These are phyloP conservation scores for Ocimum tenuiflorum DNA, from an alignment of 257 asterid species.

Conservation along the genomic window DNA sequence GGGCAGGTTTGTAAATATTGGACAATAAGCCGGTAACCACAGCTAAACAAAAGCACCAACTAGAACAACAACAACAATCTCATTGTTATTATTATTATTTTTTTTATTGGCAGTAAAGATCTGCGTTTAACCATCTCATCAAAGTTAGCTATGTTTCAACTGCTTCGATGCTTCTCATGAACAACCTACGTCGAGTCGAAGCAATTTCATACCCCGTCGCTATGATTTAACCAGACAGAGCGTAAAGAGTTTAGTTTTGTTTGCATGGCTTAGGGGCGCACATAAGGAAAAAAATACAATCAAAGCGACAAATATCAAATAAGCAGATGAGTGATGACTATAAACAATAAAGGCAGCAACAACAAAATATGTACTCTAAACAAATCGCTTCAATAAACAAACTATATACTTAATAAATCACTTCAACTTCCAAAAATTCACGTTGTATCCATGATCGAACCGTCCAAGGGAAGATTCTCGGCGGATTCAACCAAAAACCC, in stretches of 20 bases:
- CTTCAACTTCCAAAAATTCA: background rate
- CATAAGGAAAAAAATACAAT: background rate
- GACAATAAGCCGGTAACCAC: background rate
- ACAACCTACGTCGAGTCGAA: background rate
- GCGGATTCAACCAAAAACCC: background rate
- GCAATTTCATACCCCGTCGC: background rate
- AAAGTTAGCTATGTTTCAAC: background rate
- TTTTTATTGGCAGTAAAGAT: too few species aligned
- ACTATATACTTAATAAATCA: background rate
- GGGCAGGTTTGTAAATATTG: background rate
- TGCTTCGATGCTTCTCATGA: background rate
- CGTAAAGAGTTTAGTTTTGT: background rate
- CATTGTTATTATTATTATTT: background rate
- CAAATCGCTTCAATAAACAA: background rate
- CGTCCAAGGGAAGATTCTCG: background rate
- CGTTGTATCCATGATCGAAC: background rate
- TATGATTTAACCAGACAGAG: background rate
- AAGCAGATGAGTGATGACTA: background rate
- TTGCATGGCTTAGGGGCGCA: background rate
- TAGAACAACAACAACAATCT: background rate
- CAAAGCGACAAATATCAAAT: background rate
- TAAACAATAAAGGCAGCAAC: background rate
- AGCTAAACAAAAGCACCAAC: background rate
- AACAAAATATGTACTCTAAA: background rate
- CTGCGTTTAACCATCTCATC: background rate